Evolutionary conservation across 83 land plant species (phyloP).

Genomic region (Thuja plicata): DNA sequence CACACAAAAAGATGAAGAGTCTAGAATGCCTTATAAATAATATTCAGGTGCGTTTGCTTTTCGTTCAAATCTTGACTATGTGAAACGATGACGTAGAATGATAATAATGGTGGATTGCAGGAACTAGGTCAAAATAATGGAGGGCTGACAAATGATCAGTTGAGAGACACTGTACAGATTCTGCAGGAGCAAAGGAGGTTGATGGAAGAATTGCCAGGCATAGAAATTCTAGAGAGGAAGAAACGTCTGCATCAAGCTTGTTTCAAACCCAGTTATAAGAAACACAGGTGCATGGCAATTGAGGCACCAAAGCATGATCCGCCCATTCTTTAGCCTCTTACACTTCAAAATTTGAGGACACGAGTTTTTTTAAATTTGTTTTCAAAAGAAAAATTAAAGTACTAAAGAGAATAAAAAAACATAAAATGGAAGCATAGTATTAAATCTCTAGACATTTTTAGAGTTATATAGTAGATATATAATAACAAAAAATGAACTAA

Average conservation of each 20-base stretch:
- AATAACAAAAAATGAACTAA: too few relatives aligned
- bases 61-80: too few relatives aligned
- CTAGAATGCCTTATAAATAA: slow-evolving; percentile 69
- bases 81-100: neutral
- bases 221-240: slow-evolving; percentile 42
- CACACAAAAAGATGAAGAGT: slow-evolving; percentile 75
- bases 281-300: slow-evolving; percentile 22
- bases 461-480: too few relatives aligned
- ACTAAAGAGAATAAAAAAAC: too few relatives aligned
- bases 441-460: too few relatives aligned
- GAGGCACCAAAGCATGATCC: neutral
- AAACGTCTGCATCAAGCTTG: slow-evolving; percentile 58
- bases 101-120: slow-evolving; percentile 3
- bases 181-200: slow-evolving; percentile 36
- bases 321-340: too few relatives aligned
- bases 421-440: too few relatives aligned
- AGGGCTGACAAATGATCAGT: slow-evolving; percentile 13
- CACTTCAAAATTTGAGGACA: too few relatives aligned
- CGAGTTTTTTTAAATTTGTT: too few relatives aligned
- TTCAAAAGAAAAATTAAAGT: too few relatives aligned
- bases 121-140: slow-evolving; percentile 33
- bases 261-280: slow-evolving; percentile 68
- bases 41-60: slow-evolving; percentile 40
- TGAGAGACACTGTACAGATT: slow-evolving; percentile 27
- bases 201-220: slow-evolving; percentile 35